Conservation (phyloP, 208 protist genomes). For the Acanthamoeba healyi region DNA sequence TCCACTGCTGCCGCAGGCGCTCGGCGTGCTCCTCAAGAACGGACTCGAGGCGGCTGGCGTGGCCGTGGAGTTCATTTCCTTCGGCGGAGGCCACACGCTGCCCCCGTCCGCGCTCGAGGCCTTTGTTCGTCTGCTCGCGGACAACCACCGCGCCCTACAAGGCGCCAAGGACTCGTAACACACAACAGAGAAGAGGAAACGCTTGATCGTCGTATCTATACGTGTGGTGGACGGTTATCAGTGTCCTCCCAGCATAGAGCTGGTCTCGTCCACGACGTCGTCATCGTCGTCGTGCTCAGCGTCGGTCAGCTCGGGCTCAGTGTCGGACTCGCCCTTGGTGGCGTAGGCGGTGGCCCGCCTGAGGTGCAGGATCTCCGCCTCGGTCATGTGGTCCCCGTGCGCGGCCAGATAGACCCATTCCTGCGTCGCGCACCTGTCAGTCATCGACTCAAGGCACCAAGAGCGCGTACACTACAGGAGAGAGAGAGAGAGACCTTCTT, state of each 20-base stretch:
- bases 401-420: constrained; percentile 5
- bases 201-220: no score
- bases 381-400: not conserved
- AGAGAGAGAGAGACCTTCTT: constrained; percentile 10
- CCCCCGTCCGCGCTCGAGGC: not conserved
- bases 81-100: not conserved
- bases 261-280: not conserved
- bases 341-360: not conserved
- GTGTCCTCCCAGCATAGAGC: no score
- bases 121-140: not conserved
- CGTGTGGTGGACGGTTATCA: no score
- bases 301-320: not conserved
- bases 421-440: not conserved
- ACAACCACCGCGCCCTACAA: not conserved
- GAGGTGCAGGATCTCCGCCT: not conserved
- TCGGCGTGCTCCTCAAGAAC: constrained; percentile 2
- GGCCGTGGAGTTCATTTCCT: constrained; percentile 35
- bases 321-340: not conserved
- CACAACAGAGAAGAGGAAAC: no score
- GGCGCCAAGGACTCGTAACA: no score
- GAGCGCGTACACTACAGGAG: not conserved
- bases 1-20: constrained; percentile 10
- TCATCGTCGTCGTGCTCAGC: not conserved
- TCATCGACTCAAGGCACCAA: no score
- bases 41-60: not conserved